These are phyloP conservation scores for Pontederia paniculata DNA, from an alignment of 176 grass and related monocot genomes.

Conservation along the genomic window DNA sequence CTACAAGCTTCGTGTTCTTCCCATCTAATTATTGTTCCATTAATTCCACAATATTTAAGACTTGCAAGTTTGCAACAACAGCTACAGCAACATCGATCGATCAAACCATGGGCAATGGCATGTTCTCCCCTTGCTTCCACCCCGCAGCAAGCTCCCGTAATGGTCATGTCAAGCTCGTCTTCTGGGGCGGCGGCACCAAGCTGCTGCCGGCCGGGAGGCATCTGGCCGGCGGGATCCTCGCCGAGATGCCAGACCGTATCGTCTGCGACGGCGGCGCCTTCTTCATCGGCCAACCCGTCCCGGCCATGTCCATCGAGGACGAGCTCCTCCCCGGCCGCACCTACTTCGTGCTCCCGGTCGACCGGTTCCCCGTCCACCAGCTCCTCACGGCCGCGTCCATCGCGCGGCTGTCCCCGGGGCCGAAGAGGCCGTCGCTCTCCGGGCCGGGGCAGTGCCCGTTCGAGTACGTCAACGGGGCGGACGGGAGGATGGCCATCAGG, in stretches of 20 bases:
- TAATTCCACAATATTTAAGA: too few species aligned
- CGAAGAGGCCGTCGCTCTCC: slow-evolving; percentile 17
- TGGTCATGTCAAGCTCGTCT: slow-evolving; percentile 30
- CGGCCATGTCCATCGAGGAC: slow-evolving; percentile 34
- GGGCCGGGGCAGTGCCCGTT: slow-evolving; percentile 37
- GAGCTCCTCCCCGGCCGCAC: slow-evolving; percentile 43
- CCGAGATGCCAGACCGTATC: slow-evolving; percentile 28
- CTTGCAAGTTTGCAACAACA: too few species aligned
- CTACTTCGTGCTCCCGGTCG: slow-evolving; percentile 66
- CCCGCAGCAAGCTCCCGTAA: background rate
- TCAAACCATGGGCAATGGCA: slow-evolving; percentile 50
- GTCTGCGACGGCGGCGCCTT: slow-evolving; percentile 65
- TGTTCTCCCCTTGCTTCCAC: slow-evolving; percentile 39
- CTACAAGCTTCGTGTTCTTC: too few species aligned
- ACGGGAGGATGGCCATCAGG: slow-evolving; percentile 37
- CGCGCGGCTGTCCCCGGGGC: slow-evolving; percentile 33
- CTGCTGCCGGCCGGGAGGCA: background rate
- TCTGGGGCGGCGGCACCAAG: slow-evolving; percentile 54
- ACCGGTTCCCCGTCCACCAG: slow-evolving; percentile 30
- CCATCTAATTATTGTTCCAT: too few species aligned
- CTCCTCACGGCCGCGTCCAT: slow-evolving; percentile 63
- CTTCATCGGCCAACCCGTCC: slow-evolving; percentile 66
- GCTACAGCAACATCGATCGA: background rate
- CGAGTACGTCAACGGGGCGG: slow-evolving; percentile 55
- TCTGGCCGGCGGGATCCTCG: slow-evolving; percentile 32